phyloP scores from a whole-genome alignment of 148 eudicot genomes.

The Rhododendron henanense region DNA sequence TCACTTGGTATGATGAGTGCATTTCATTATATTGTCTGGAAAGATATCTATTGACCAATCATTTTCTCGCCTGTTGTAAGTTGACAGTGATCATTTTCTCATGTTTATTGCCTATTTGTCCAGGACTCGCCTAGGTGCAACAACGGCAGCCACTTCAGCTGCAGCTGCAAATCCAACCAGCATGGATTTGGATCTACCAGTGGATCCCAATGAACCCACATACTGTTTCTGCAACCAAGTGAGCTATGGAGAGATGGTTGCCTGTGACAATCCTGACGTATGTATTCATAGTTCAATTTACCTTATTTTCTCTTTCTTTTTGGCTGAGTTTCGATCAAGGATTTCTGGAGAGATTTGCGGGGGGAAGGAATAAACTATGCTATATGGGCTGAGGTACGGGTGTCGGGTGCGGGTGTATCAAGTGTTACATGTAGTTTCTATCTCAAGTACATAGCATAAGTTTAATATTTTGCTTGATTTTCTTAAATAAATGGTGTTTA shows the following conservation, averaged over 20 bases:
- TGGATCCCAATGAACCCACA: constrained; percentile 99
- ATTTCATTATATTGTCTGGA: background rate
- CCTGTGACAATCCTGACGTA: constrained; percentile 88
- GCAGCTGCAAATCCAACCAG: constrained; percentile 60
- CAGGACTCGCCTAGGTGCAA: constrained; percentile 79
- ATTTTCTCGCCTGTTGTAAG: background rate
- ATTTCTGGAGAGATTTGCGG: background rate
- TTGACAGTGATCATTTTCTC: background rate
- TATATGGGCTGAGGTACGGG: background rate
- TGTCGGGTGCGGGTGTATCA: background rate
- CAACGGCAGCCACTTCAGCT: constrained; percentile 35
- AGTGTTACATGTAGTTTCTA: background rate
- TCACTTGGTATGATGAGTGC: background rate
- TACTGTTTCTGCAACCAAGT: constrained; percentile 98
- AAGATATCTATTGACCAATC: background rate
- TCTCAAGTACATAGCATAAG: background rate
- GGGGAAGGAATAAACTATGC: background rate
- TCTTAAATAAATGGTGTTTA: background rate
- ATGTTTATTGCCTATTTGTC: background rate
- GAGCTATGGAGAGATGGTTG: constrained; percentile 98
- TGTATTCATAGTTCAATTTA: constrained; percentile 14
- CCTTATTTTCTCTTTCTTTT: background rate
- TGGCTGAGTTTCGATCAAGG: background rate
- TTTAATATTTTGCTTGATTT: background rate
- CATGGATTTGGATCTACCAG: constrained; percentile 93